Percentiles rank a stretch among this genome's conserved stretches.
Evolutionary conservation across 768 basidiomycete genomes (phyloP).

Genomic region (Russula vinacea): DNA sequence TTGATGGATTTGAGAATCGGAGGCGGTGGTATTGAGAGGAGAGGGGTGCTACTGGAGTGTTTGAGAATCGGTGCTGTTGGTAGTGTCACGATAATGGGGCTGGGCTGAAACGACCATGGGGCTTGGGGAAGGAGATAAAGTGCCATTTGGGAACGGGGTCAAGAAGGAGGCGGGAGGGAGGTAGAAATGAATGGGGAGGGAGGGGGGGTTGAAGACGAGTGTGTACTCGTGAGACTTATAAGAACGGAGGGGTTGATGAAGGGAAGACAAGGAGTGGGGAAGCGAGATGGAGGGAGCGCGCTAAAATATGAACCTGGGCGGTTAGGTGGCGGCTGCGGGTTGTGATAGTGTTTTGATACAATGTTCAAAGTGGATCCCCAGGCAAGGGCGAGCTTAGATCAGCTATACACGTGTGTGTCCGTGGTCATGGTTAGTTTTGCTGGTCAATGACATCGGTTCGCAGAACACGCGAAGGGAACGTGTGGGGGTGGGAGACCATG

Average conservation of each 20-base stretch:
- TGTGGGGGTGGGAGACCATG: neutral
- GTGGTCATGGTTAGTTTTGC: neutral
- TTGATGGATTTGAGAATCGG: too few relatives aligned
- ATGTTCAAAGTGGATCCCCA: neutral
- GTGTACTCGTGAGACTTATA: neutral
- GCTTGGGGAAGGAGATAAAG: neutral
- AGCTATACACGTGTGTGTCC: neutral
- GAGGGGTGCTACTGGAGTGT: slow-evolving; percentile 16
- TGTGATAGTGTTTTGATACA: neutral
- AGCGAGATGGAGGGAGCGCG: neutral
- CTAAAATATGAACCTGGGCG: neutral
- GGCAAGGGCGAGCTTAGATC: neutral
- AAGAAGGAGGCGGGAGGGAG: neutral
- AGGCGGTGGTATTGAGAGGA: too few relatives aligned
- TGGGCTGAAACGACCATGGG: neutral
- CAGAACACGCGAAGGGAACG: neutral
- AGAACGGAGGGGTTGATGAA: neutral
- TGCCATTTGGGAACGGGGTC: neutral
- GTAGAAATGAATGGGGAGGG: too few relatives aligned
- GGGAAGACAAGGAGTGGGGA: neutral
- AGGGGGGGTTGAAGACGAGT: neutral
- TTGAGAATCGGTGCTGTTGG: neutral
- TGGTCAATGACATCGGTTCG: too few relatives aligned
- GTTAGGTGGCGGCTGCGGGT: neutral
- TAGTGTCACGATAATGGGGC: neutral